Percentiles rank a stretch among this genome's conserved stretches.
phyloP scores from a whole-genome alignment of 2,329 filamentous ascomycete species.

The Rutstroemia sydowiana region DNA sequence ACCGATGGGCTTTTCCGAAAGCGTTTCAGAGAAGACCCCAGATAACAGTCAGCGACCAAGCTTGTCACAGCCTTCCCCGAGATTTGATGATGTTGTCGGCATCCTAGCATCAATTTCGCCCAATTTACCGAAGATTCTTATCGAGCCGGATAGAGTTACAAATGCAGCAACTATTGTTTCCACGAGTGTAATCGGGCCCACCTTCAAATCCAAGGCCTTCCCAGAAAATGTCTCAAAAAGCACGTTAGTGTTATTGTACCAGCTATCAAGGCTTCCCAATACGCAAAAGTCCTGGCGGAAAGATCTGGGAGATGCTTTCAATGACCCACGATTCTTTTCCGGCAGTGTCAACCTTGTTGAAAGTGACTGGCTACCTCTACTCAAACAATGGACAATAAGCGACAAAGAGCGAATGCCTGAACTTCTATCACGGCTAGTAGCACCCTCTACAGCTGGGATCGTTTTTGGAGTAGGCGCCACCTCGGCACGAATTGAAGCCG shows the following conservation, averaged over 20 bases:
- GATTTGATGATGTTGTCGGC: slow-evolving; percentile 68
- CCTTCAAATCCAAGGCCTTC: slow-evolving; percentile 76
- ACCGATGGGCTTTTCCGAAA: slow-evolving; percentile 63
- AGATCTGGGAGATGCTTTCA: slow-evolving; percentile 86
- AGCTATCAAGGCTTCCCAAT: slow-evolving; percentile 69
- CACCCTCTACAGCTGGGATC: slow-evolving; percentile 88
- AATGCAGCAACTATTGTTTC: slow-evolving; percentile 75
- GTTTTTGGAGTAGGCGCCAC: slow-evolving; percentile 98
- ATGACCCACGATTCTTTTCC: slow-evolving; percentile 80
- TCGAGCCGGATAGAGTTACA: slow-evolving; percentile 77
- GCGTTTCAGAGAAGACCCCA: slow-evolving; percentile 31
- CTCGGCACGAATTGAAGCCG: slow-evolving; percentile 87
- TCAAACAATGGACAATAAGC: slow-evolving; percentile 74
- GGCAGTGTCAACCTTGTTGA: slow-evolving; percentile 58
- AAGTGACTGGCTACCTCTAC: slow-evolving; percentile 71
- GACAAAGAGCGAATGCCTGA: slow-evolving; percentile 89
- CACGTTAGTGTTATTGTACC: slow-evolving; percentile 65
- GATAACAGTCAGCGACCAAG: slow-evolving; percentile 30
- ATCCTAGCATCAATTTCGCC: slow-evolving; percentile 76
- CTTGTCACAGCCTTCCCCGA: slow-evolving; percentile 26
- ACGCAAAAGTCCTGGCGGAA: slow-evolving; percentile 89
- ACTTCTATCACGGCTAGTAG: slow-evolving; percentile 66
- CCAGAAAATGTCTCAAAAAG: slow-evolving; percentile 73
- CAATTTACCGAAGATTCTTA: slow-evolving; percentile 72
- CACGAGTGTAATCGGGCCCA: slow-evolving; percentile 71